A percentile compares a stretch with the other conserved stretches of the same genome.
phyloP scores from a whole-genome alignment of 768 basidiomycete species.

The Trametes meyenii region DNA sequence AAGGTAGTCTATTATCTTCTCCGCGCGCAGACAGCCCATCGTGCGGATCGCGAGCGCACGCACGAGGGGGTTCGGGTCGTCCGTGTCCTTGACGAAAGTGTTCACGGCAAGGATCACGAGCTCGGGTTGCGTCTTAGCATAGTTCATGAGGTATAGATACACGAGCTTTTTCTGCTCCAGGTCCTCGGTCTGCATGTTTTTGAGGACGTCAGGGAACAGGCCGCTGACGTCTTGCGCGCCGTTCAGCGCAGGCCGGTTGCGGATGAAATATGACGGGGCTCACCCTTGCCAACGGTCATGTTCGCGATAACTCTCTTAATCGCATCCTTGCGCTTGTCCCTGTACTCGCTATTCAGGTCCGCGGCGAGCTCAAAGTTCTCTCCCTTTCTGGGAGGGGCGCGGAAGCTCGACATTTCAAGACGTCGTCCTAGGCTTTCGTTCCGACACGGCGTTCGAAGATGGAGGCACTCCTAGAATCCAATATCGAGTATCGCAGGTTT shows the following conservation, averaged over 20 bases:
- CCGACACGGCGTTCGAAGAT: too few species aligned
- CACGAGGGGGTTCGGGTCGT: conserved; percentile 95
- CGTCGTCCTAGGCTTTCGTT: too few species aligned
- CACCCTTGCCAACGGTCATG: conserved; percentile 99
- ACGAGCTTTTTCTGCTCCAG: conserved; percentile 99
- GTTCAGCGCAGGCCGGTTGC: not conserved
- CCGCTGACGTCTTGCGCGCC: conserved; percentile 75
- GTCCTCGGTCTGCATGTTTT: conserved; percentile 99
- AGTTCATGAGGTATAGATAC: conserved; percentile 99
- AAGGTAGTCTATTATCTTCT: conserved; percentile 99
- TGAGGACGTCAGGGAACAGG: conserved; percentile 96
- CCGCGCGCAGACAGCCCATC: conserved; percentile 95
- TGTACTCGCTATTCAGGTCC: conserved; percentile 96
- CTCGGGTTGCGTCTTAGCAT: conserved; percentile 98
- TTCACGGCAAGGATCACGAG: conserved; percentile 99
- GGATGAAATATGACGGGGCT: conserved; percentile 14
- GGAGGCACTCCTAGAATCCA: too few species aligned
- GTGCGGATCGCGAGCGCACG: conserved; percentile 96
- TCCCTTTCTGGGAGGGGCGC: conserved; percentile 47
- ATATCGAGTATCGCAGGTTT: too few species aligned
- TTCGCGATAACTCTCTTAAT: conserved; percentile 98
- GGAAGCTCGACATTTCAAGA: conserved; percentile 31
- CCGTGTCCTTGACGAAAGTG: conserved; percentile 97
- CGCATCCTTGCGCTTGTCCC: conserved; percentile 95
- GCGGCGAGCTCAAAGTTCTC: conserved; percentile 97